Percentiles rank a stretch among this genome's conserved stretches.
phyloP scores from a whole-genome alignment of 116 monocot genomes.

The Zostera marina region DNA sequence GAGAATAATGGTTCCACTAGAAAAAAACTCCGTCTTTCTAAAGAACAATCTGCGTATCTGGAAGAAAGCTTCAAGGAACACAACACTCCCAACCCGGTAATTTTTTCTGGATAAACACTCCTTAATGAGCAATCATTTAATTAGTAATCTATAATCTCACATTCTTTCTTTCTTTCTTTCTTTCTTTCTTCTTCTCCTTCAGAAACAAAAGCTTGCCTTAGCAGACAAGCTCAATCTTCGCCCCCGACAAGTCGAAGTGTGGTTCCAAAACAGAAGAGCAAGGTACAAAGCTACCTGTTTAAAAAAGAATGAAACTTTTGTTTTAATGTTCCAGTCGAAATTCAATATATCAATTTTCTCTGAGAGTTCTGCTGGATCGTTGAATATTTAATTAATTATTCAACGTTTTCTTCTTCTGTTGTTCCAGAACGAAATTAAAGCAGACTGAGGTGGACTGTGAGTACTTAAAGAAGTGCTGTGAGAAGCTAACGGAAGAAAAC shows the following conservation, averaged over 20 bases:
- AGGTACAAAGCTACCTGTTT: constrained; percentile 11
- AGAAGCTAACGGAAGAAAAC: constrained; percentile 24
- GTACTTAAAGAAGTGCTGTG: constrained; percentile 24
- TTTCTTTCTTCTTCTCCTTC: neutral
- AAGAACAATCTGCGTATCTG: constrained; percentile 18
- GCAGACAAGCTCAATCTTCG: constrained; percentile 34
- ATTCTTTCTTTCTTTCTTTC: neutral
- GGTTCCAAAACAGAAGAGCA: constrained; percentile 44
- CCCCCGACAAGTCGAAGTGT: constrained; percentile 38
- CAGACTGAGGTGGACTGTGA: constrained; percentile 28
- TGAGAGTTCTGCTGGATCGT: too few species aligned
- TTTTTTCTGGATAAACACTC: too few species aligned
- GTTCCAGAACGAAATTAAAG: constrained; percentile 19
- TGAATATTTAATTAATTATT: too few species aligned
- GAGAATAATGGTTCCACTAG: constrained; percentile 15
- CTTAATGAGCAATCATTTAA: neutral
- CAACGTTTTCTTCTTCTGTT: too few species aligned
- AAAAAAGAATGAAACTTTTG: neutral
- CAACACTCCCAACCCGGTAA: constrained; percentile 21
- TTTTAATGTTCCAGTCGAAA: too few species aligned
- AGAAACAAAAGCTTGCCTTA: constrained; percentile 35
- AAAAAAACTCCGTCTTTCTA: constrained; percentile 23
- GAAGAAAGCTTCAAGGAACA: constrained; percentile 29
- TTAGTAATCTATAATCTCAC: neutral
- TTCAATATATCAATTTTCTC: too few species aligned